These are phyloP conservation scores for Jaminaea rosea DNA, from an alignment of 1,284 basidiomycete species.

Conservation along the genomic window DNA sequence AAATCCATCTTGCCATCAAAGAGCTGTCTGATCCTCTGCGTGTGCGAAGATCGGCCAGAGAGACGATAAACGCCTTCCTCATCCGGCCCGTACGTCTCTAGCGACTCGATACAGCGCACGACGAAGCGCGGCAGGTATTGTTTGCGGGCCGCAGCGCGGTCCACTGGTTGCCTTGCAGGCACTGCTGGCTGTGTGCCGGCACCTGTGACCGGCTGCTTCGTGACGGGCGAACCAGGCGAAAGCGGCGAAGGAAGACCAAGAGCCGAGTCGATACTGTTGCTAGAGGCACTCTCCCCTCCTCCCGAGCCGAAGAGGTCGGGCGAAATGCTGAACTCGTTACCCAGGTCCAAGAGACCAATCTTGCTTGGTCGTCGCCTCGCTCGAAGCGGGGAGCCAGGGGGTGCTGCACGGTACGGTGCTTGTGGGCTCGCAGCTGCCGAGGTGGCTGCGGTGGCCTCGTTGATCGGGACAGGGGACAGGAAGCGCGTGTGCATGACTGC, in stretches of 20 bases:
- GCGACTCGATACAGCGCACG: slow-evolving; percentile 35
- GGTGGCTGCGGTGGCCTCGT: background rate
- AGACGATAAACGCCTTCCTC: slow-evolving; percentile 45
- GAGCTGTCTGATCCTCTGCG: slow-evolving; percentile 22
- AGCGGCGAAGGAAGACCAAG: slow-evolving; percentile 12
- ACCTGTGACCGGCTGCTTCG: no score
- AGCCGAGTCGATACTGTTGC: slow-evolving; percentile 1
- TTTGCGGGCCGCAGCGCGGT: slow-evolving; percentile 21
- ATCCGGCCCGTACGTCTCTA: slow-evolving; percentile 34
- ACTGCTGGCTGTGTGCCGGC: no score
- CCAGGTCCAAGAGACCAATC: slow-evolving; percentile 19
- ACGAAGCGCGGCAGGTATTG: slow-evolving; percentile 31
- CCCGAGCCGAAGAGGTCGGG: slow-evolving; percentile 8
- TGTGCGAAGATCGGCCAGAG: slow-evolving; percentile 38
- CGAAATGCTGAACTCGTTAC: slow-evolving; percentile 13
- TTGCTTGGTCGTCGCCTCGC: background rate
- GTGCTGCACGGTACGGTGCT: slow-evolving; percentile 2
- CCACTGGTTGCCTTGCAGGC: slow-evolving; percentile 11
- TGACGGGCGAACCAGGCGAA: no score
- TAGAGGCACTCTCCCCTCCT: background rate
- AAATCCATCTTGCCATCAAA: slow-evolving; percentile 18
- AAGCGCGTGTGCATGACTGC: slow-evolving; percentile 27
- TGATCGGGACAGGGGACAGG: background rate
- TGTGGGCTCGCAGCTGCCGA: background rate
- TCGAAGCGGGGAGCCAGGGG: no score